These are phyloP conservation scores for Mortierella sp. DNA, from an alignment of 371 early-diverging fungal genomes.

Conservation along the genomic window DNA sequence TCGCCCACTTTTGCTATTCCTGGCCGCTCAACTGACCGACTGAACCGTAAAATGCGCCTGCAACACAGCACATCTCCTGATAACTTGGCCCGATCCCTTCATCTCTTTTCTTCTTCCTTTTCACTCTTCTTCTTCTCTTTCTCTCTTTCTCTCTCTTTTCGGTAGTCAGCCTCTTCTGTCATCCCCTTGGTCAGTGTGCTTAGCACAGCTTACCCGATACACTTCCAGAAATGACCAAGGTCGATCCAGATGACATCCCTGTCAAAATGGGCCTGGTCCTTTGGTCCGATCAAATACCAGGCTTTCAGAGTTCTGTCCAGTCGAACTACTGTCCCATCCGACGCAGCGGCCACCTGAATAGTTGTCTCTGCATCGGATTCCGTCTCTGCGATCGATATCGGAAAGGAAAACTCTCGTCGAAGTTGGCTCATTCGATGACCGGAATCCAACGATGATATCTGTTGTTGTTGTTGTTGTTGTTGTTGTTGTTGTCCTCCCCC, in stretches of 20 bases:
- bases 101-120: too few relatives aligned
- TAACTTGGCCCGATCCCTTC: too few relatives aligned
- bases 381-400: neutral
- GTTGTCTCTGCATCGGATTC: constrained; percentile 36
- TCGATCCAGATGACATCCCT: constrained; percentile 50
- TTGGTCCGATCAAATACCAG: constrained; percentile 45
- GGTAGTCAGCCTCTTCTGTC: neutral
- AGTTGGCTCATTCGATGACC: neutral
- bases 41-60: too few relatives aligned
- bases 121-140: too few relatives aligned
- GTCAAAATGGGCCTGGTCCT: constrained; percentile 33
- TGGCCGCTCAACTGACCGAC: too few relatives aligned
- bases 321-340: constrained; percentile 48
- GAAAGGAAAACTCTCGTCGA: neutral
- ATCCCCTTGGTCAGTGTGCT: neutral
- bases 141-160: too few relatives aligned
- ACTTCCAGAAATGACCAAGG: constrained; percentile 45
- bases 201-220: constrained; percentile 29
- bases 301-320: constrained; percentile 29
- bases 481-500: constrained; percentile 6
- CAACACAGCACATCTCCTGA: too few relatives aligned
- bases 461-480: constrained; percentile 7
- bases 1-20: too few relatives aligned
- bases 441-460: neutral
- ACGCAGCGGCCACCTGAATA: constrained; percentile 35